phyloP scores from a whole-genome alignment of 2,329 filamentous ascomycete species.

The Stromatinia cepivora region DNA sequence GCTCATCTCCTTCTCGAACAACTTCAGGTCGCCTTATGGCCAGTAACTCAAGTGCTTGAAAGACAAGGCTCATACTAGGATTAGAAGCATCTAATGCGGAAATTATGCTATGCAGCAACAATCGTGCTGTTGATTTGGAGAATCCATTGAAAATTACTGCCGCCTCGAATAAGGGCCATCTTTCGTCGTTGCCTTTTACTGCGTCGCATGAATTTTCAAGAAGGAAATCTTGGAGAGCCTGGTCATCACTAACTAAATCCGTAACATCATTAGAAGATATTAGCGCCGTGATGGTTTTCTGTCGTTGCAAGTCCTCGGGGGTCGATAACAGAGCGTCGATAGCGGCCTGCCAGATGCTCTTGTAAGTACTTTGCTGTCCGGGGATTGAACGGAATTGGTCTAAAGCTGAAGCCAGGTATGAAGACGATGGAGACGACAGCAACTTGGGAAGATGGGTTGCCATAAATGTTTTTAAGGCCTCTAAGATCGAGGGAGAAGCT shows the following conservation, averaged over 20 bases:
- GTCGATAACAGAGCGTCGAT: constrained; percentile 45
- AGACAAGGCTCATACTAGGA: constrained; percentile 36
- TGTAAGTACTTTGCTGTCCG: constrained; percentile 38
- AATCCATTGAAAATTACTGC: constrained; percentile 44
- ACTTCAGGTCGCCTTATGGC: constrained; percentile 48
- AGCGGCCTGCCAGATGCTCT: constrained; percentile 41
- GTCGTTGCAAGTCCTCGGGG: constrained; percentile 36
- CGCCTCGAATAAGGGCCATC: constrained; percentile 52
- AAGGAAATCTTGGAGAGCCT: constrained; percentile 51
- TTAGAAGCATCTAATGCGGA: constrained; percentile 31
- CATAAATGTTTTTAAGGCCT: constrained; percentile 52
- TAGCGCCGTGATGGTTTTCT: constrained; percentile 47
- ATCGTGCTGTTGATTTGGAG: constrained; percentile 37
- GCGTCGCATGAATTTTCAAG: constrained; percentile 45
- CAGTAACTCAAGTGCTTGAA: constrained; percentile 52
- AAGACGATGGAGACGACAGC: constrained; percentile 66
- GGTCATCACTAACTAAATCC: constrained; percentile 44
- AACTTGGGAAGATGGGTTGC: constrained; percentile 57
- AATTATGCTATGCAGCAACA: constrained; percentile 39
- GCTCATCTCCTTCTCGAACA: constrained; percentile 49
- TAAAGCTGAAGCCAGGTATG: constrained; percentile 65
- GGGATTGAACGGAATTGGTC: constrained; percentile 53
- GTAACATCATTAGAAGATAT: constrained; percentile 48
- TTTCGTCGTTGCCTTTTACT: constrained; percentile 40
- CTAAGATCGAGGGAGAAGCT: constrained; percentile 46